Evolutionary conservation across 805 yeast genomes (phyloP), one percentile per base, ranked within the genome.

Genomic region (Wickerhamomyces hampshirensis): DNA sequence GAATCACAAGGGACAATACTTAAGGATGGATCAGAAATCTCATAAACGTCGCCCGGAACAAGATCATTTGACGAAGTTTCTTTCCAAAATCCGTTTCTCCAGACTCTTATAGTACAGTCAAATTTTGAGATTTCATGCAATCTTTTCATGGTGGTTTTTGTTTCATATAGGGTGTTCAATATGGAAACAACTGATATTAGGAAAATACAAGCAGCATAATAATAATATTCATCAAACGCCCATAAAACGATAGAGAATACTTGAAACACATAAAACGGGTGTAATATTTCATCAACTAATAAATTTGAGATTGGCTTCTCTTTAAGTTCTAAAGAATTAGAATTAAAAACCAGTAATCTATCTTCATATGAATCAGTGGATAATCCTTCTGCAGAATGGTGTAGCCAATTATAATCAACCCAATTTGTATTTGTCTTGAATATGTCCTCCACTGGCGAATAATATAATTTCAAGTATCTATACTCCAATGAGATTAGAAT

Each of bases 41-140:
- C 98, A 55, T 81, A 88, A 1, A 93, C 75, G 58, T 93, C 99
- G 34, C 99, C 99, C 0, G 98, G 98, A 2, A 93, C 97, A 23
- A 93, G 68, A 30, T 86, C 93, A 10, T 71, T 68, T 0, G 95
- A 82, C 26, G 73, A 70, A 2, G 82, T 66, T 47, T 81, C 88
- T 34, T 79, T 82, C 98, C 97, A 91, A 59, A 86, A 93, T 10
- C 83, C 96, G 52, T 85, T 88, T 58, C 98, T 77, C 71, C 89
- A 79, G 1, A 86, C 97, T 48, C 97, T 73, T 5, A 89, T 84
- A 33, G 78, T 86, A 51, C 94, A 83, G n/a, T 69, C 74, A 48
- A 81, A 80, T 41, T 67, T 66, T 0, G 96, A 83, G 42, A 93
- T 74, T 26, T 79, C 81, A 32, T 82, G 72, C 48, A 93, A 67